Percentiles rank a stretch among this genome's conserved stretches.
Evolutionary conservation across 75 land plant species (phyloP).

Genomic region (Pseudotsuga menziesii): DNA sequence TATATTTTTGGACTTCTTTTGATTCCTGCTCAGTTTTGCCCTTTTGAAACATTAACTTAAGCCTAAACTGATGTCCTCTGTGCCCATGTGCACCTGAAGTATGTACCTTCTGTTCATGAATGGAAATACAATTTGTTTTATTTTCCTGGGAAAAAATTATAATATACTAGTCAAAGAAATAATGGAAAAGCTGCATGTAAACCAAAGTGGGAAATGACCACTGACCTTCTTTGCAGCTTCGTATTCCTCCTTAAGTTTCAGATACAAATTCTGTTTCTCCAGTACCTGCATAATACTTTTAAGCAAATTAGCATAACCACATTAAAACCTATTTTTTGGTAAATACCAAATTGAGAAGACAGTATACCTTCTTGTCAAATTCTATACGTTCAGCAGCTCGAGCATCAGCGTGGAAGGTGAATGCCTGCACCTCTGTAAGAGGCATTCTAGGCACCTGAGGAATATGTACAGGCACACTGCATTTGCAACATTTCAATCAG

Average conservation of each 20-base stretch:
- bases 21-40: no score
- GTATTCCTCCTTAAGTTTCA: conserved; percentile 78
- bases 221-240: conserved; percentile 74
- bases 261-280: conserved; percentile 80
- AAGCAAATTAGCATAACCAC: background rate
- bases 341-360: background rate
- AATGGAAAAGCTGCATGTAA: background rate
- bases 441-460: conserved; percentile 80
- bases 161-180: background rate
- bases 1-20: no score
- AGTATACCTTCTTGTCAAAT: conserved; percentile 78
- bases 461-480: conserved; percentile 83
- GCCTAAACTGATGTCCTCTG: no score
- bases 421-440: conserved; percentile 79
- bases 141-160: no score
- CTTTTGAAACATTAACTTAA: no score
- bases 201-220: no score
- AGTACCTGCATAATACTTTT: conserved; percentile 32
- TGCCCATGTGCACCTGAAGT: no score
- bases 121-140: no score
- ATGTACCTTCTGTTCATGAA: no score
- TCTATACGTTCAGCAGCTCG: conserved; percentile 83
- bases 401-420: conserved; percentile 59
- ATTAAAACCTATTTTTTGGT: background rate
- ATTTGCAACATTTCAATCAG: conserved; percentile 7